Evolutionary conservation across 345 rosid genomes (phyloP), one percentile per base, ranked within the genome.

Genomic region (Hibiscus tridactylites): DNA sequence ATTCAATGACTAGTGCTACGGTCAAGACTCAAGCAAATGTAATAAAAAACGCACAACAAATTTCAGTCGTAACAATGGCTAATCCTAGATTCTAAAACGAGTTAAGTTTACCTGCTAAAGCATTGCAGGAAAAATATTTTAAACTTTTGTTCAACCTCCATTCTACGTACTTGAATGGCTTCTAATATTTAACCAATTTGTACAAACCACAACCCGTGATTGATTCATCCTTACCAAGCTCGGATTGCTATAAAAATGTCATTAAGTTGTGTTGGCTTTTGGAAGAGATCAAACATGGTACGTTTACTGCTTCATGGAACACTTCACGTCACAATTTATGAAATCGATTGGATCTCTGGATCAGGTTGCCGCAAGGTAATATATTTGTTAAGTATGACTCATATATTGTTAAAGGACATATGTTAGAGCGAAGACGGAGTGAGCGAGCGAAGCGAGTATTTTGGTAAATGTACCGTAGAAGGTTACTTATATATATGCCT

Each of bases 291-390:
- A 83, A n/a, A 6, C 28, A 69, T 79, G 82, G 77, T 65, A 35
- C 65, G 17, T 31, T 52, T 78, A 73, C 77, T 77, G 73, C 79
- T 87, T 26, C 91, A 85, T 49, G 91, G 87, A 49, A 80, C 78
- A 8, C 84, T 87, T 50, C 84, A 81, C 65, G 81, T 80, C 69
- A 81, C 82, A 3, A 79, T 85, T 62, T 79, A 74, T 50, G 84
- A 85, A 70, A 82, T 79, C 15, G 71, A 63, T 52, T 58, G 70
- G 65, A 76, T 79, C 71, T 61, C 75, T 42, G 58, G 72, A 17
- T 28, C 72, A 17, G 71, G 74, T 71, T 75, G 84, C 73, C 75
- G 75, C 77, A 79, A 82, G 90, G 87, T 86, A 82, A 12, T 10
- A 13, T 21, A 21, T 21, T 21, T 21, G 24, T 21, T 21, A 21